Percentiles rank a stretch among this genome's conserved stretches.
phyloP scores from a whole-genome alignment of 148 eudicot species.

The Hydrangea macrophylla region DNA sequence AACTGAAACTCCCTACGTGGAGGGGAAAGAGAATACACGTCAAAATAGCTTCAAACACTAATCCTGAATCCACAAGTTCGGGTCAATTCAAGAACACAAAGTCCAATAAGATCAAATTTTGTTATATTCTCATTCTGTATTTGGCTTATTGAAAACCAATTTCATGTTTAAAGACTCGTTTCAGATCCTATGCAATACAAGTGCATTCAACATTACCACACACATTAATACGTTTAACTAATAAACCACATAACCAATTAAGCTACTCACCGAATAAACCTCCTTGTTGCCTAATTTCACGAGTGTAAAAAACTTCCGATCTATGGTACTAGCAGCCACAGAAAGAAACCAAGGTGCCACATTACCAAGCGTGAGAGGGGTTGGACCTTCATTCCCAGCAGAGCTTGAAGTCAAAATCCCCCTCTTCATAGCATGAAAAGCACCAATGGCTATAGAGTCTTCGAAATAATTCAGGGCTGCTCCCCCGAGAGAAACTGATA shows the following conservation, averaged over 20 bases:
- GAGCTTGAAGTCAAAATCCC: neutral
- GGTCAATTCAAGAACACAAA: neutral
- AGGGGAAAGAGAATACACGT: neutral
- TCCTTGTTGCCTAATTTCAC: constrained; percentile 1
- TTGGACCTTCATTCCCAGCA: neutral
- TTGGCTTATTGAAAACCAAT: too few relatives aligned
- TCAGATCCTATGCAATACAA: too few relatives aligned
- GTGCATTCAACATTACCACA: too few relatives aligned
- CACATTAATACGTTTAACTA: too few relatives aligned
- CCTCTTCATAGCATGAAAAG: constrained; percentile 2
- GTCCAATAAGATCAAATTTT: neutral
- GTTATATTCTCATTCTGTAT: too few relatives aligned
- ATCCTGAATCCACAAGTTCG: too few relatives aligned
- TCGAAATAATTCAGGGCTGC: neutral
- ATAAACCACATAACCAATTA: neutral
- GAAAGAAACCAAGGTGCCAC: constrained; percentile 6
- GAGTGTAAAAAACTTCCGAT: neutral
- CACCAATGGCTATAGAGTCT: neutral
- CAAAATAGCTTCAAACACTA: too few relatives aligned
- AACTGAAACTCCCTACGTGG: neutral
- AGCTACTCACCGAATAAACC: neutral
- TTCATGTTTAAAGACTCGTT: too few relatives aligned
- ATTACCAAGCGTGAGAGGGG: neutral
- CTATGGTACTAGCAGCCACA: constrained; percentile 16
- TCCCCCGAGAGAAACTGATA: neutral